These are phyloP conservation scores for Sphaerosporella brunnea DNA, from an alignment of 495 filamentous ascomycete genomes.

Conservation along the genomic window DNA sequence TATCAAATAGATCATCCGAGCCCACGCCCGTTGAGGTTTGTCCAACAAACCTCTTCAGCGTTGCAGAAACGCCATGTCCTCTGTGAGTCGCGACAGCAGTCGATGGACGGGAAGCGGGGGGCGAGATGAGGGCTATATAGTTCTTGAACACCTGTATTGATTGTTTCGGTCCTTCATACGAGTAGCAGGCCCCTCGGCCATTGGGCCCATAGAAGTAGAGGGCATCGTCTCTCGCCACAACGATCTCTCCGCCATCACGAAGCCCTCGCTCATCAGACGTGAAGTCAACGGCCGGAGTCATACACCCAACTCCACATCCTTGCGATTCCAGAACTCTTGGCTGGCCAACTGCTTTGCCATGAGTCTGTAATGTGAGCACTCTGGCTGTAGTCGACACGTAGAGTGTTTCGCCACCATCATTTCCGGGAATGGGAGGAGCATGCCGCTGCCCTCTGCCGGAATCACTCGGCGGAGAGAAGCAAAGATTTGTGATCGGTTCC, in stretches of 20 bases:
- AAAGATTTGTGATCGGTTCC: constrained; percentile 65
- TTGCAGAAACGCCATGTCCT: constrained; percentile 29
- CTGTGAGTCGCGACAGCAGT: constrained; percentile 15
- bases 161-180: constrained; percentile 79
- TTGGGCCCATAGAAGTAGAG: constrained; percentile 81
- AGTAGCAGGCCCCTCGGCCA: constrained; percentile 69
- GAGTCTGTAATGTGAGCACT: constrained; percentile 71
- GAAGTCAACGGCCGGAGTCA: constrained; percentile 39
- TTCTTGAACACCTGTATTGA: constrained; percentile 64
- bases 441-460: neutral
- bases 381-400: constrained; percentile 83
- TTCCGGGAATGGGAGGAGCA: neutral
- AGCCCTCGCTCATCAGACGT: constrained; percentile 21
- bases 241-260: constrained; percentile 53
- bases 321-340: constrained; percentile 71
- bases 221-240: constrained; percentile 84
- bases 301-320: constrained; percentile 79
- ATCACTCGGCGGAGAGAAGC: constrained; percentile 20
- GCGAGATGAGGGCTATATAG: constrained; percentile 77
- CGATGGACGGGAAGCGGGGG: constrained; percentile 35
- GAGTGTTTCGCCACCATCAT: constrained; percentile 34
- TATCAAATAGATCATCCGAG: constrained; percentile 58
- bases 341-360: constrained; percentile 74
- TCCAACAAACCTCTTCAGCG: constrained; percentile 35
- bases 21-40: constrained; percentile 46